phyloP scores from a whole-genome alignment of 1,139 yeast genomes.

The Pneumocystis oryctolagi region DNA sequence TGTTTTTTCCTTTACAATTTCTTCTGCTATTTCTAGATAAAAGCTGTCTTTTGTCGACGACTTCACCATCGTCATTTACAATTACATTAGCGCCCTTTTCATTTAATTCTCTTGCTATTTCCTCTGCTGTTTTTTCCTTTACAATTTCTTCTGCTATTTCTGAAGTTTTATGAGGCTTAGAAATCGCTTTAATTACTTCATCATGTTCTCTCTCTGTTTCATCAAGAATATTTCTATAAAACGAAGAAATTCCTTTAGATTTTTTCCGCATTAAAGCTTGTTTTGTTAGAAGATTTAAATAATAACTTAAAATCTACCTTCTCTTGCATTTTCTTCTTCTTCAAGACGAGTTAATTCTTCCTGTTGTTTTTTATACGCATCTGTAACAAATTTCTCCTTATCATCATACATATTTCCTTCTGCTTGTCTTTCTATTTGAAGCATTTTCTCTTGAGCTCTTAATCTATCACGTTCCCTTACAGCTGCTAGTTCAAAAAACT shows the following conservation, averaged over 20 bases:
- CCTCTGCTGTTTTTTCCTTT: constrained; percentile 6
- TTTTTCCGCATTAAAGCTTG: constrained; percentile 3
- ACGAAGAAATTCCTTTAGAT: constrained; percentile 13
- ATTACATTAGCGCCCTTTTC: constrained; percentile 16
- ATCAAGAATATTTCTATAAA: constrained; percentile 20
- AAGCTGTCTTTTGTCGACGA: constrained; percentile 21
- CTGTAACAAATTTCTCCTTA: constrained; percentile 32
- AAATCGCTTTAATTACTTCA: constrained; percentile 16
- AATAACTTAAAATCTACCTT: constrained; percentile 13
- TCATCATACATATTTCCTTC: constrained; percentile 27
- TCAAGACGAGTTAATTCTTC: constrained; percentile 21
- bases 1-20: constrained; percentile 11
- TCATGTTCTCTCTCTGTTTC: constrained; percentile 17
- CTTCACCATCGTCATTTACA: constrained; percentile 21
- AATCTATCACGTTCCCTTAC: constrained; percentile 30
- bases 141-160: constrained; percentile 10
- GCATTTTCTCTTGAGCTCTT: constrained; percentile 23
- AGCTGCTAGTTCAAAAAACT: constrained; percentile 27
- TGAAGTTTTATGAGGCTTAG: background rate
- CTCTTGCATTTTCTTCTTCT: constrained; percentile 19
- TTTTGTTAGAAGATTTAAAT: background rate
- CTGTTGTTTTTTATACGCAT: constrained; percentile 29
- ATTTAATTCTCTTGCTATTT: constrained; percentile 16
- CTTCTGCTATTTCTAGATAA: constrained; percentile 3
- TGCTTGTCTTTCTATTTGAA: constrained; percentile 24